These are phyloP conservation scores for Trichoderma koningiopsis DNA, from an alignment of 2,329 filamentous ascomycete genomes.

Conservation along the genomic window DNA sequence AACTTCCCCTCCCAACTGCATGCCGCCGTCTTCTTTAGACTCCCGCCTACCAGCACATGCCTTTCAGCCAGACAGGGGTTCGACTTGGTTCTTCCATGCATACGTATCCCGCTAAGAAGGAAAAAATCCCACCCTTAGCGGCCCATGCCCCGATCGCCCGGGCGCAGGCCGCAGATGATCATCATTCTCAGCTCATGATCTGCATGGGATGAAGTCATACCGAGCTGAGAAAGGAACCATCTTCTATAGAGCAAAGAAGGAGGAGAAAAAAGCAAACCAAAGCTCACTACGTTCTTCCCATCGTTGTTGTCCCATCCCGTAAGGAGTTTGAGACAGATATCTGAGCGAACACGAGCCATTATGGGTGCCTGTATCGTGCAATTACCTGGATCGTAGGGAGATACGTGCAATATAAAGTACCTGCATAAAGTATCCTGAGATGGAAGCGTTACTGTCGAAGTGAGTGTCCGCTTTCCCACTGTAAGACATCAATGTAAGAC, in stretches of 20 bases:
- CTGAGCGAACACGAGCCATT: background rate
- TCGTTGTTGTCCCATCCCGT: background rate
- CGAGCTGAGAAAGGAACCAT: background rate
- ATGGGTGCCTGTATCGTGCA: background rate
- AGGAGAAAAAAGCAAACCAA: background rate
- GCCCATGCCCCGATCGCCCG: conserved; percentile 12
- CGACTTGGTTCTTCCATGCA: background rate
- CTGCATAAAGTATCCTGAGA: background rate
- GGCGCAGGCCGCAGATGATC: conserved; percentile 1
- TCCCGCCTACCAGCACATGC: background rate
- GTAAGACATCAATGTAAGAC: too few relatives aligned
- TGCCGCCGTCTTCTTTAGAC: background rate
- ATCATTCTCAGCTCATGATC: background rate
- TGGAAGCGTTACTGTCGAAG: background rate
- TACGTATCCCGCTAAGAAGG: background rate
- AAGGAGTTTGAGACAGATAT: background rate
- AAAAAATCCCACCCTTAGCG: conserved; percentile 1
- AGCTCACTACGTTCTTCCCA: background rate
- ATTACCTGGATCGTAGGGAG: background rate
- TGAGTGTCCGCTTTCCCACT: too few relatives aligned
- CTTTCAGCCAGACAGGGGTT: conserved; percentile 3
- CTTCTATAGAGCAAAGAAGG: background rate
- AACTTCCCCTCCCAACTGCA: background rate
- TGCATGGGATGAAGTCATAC: conserved; percentile 15
- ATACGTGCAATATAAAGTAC: background rate